Evolutionary conservation across 2,329 filamentous ascomycete species (phyloP).

Genomic region (Pseudogymnoascus sp.): DNA sequence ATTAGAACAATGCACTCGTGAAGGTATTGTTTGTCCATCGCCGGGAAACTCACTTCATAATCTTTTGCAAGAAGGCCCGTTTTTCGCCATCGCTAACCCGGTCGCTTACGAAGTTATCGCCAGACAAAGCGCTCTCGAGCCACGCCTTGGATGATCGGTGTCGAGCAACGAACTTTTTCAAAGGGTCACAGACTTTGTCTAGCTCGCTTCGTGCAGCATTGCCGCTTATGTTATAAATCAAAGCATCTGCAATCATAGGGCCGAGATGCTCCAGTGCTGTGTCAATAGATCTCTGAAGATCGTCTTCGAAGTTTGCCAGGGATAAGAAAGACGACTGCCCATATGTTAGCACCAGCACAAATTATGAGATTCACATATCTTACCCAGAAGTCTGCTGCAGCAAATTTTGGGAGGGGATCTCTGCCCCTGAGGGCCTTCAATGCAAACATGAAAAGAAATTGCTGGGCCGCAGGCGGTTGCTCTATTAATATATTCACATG

Average conservation of each 20-base stretch:
- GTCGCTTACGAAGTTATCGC: slow-evolving; percentile 45
- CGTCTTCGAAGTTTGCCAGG: slow-evolving; percentile 32
- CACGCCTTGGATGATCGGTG: slow-evolving; percentile 51
- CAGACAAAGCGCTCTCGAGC: slow-evolving; percentile 52
- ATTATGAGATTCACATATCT: slow-evolving; percentile 19
- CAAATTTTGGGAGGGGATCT: slow-evolving; percentile 68
- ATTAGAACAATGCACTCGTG: background rate
- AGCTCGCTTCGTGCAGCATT: slow-evolving; percentile 64
- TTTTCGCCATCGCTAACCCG: slow-evolving; percentile 55
- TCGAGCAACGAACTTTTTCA: slow-evolving; percentile 58
- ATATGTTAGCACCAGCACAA: slow-evolving; percentile 12
- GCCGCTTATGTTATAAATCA: slow-evolving; percentile 61
- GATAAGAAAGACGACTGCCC: slow-evolving; percentile 45
- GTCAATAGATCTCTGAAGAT: slow-evolving; percentile 36
- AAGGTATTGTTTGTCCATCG: slow-evolving; percentile 5
- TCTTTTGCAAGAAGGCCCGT: slow-evolving; percentile 55
- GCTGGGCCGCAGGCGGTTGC: slow-evolving; percentile 48
- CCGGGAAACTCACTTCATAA: slow-evolving; percentile 46
- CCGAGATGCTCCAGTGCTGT: slow-evolving; percentile 52
- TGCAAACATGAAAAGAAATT: slow-evolving; percentile 64
- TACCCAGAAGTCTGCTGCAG: slow-evolving; percentile 71
- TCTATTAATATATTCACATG: slow-evolving; percentile 54
- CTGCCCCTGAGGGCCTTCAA: slow-evolving; percentile 61
- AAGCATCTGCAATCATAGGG: slow-evolving; percentile 48
- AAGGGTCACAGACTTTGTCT: slow-evolving; percentile 60